Conservation (phyloP, 352 stramenopile genomes). For the Globisporangium spiculum region DNA sequence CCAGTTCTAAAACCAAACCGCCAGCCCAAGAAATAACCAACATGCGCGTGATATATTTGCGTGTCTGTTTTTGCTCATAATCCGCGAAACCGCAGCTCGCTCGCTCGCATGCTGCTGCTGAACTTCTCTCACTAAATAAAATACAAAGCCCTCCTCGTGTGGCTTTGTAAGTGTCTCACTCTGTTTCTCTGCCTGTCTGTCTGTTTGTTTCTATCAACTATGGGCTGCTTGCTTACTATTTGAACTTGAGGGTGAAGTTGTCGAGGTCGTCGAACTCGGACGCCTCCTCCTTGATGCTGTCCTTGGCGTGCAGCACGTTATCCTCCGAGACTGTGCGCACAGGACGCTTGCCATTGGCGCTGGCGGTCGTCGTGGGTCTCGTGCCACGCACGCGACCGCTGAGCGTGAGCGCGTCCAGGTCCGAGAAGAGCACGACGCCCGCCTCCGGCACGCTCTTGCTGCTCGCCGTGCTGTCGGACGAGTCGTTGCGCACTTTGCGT, state of each 20-base stretch:
- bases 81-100: constrained; percentile 1
- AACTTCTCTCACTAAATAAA: background rate
- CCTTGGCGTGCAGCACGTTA: constrained; percentile 31
- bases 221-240: constrained; percentile 6
- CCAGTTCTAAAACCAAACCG: background rate
- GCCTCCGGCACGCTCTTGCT: constrained; percentile 28
- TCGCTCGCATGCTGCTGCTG: background rate
- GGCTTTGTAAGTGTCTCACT: background rate
- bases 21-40: background rate
- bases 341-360: constrained; percentile 23
- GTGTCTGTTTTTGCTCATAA: constrained; percentile 1
- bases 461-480: constrained; percentile 35
- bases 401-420: constrained; percentile 61
- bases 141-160: background rate
- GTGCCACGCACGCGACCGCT: constrained; percentile 50
- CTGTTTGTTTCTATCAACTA: background rate
- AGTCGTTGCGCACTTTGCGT: constrained; percentile 43
- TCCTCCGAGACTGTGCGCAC: constrained; percentile 59
- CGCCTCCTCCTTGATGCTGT: constrained; percentile 26
- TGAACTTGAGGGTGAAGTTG: constrained; percentile 72
- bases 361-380: background rate
- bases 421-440: constrained; percentile 60
- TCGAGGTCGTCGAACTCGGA: constrained; percentile 47
- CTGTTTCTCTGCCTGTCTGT: background rate
- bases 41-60: background rate